phyloP scores from a whole-genome alignment of 352 stramenopile genomes.

The Plasmopara muralis region DNA sequence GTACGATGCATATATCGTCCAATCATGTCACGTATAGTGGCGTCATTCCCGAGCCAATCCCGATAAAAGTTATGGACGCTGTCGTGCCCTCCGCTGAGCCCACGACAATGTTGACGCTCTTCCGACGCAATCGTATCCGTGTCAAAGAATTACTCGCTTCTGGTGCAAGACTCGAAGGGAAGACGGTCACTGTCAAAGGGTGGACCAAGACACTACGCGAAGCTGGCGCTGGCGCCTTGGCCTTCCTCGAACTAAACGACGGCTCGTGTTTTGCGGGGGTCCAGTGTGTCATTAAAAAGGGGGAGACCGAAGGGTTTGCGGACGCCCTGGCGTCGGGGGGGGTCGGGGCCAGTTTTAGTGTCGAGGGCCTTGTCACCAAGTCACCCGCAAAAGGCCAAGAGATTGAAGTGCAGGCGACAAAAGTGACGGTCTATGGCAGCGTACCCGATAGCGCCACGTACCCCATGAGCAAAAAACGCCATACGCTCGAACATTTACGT shows the following conservation, averaged over 20 bases:
- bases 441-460: slow-evolving; percentile 87
- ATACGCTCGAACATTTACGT: slow-evolving; percentile 91
- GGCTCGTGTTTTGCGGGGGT: slow-evolving; percentile 85
- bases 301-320: slow-evolving; percentile 77
- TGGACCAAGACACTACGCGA: slow-evolving; percentile 91
- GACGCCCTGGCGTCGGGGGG: slow-evolving; percentile 69
- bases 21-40: background rate
- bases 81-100: slow-evolving; percentile 34
- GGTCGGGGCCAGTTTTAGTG: slow-evolving; percentile 78
- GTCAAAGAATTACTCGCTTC: slow-evolving; percentile 74
- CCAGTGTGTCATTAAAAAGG: slow-evolving; percentile 83
- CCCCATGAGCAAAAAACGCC: slow-evolving; percentile 90
- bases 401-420: slow-evolving; percentile 88
- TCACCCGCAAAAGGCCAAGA: slow-evolving; percentile 86
- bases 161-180: slow-evolving; percentile 58
- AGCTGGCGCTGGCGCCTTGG: slow-evolving; percentile 82
- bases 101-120: slow-evolving; percentile 52
- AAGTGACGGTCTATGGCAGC: slow-evolving; percentile 78
- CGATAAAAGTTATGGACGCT: slow-evolving; percentile 33
- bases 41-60: background rate
- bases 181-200: slow-evolving; percentile 89
- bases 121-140: slow-evolving; percentile 75
- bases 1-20: background rate
- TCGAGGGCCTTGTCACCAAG: slow-evolving; percentile 83
- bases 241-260: slow-evolving; percentile 95